Conservation (phyloP, 2,329 filamentous ascomycete species). For the Aspergillus versicolor region DNA sequence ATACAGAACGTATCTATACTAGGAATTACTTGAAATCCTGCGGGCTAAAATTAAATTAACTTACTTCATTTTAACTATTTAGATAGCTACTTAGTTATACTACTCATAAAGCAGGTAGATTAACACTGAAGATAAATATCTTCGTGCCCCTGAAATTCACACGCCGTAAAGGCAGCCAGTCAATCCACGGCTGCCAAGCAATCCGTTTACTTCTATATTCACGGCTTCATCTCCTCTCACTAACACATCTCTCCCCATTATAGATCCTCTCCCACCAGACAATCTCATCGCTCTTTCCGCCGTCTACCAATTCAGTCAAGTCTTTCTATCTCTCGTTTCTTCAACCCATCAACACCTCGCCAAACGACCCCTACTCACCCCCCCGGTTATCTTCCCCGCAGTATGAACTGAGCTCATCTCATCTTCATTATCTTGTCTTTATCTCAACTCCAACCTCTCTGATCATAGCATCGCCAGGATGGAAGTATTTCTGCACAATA, state of each 20-base stretch:
- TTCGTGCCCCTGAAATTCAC: too few relatives aligned
- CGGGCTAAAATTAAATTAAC: too few relatives aligned
- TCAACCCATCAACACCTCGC: background rate
- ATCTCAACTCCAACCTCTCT: background rate
- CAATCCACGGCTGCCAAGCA: background rate
- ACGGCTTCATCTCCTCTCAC: background rate
- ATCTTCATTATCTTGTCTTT: background rate
- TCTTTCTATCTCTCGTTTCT: background rate
- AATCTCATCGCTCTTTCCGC: background rate
- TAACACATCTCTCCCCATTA: background rate
- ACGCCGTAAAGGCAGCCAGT: too few relatives aligned
- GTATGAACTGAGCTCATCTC: background rate
- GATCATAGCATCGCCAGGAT: constrained; percentile 21
- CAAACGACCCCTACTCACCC: background rate
- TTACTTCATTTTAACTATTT: too few relatives aligned
- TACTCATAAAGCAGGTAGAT: too few relatives aligned
- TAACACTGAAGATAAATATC: too few relatives aligned
- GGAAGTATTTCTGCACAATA: constrained; percentile 49
- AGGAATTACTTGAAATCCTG: too few relatives aligned
- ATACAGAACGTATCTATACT: too few relatives aligned
- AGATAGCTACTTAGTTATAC: too few relatives aligned
- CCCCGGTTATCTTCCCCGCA: background rate
- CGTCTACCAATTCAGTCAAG: background rate
- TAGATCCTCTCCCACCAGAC: background rate
- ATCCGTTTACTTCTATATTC: background rate